Evolutionary conservation across 495 filamentous ascomycete species (phyloP).

Genomic region (Talaromyces borbonicus): DNA sequence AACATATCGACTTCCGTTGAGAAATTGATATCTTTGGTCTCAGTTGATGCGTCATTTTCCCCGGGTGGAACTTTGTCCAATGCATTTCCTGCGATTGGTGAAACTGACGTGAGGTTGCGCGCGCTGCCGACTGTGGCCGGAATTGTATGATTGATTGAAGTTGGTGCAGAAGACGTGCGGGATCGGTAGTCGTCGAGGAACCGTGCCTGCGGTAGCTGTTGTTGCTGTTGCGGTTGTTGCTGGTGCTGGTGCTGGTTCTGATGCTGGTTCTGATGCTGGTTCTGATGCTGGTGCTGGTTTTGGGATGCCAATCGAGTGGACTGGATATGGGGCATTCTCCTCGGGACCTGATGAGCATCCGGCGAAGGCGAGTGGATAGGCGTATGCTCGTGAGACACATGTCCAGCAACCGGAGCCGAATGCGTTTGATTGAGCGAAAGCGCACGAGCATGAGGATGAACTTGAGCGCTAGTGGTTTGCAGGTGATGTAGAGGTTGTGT

Average conservation of each 20-base stretch:
- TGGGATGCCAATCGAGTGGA: slow-evolving; percentile 12
- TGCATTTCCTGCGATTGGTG: slow-evolving; percentile 30
- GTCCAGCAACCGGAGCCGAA: not conserved
- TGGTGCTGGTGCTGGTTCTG: slow-evolving; percentile 20
- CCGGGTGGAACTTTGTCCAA: slow-evolving; percentile 14
- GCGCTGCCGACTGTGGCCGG: slow-evolving; percentile 22
- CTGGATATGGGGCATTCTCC: not conserved
- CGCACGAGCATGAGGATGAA: not conserved
- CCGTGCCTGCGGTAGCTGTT: slow-evolving; percentile 12
- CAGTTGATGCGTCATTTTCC: not conserved
- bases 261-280: slow-evolving; percentile 23
- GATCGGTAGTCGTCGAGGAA: not conserved
- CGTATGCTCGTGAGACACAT: not conserved
- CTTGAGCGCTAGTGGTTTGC: not conserved
- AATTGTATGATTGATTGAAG: slow-evolving; percentile 20
- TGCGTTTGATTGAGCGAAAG: not conserved
- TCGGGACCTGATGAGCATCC: not conserved
- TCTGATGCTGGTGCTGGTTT: no score
- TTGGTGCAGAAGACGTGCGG: not conserved
- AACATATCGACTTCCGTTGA: slow-evolving; percentile 79
- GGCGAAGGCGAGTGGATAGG: slow-evolving; percentile 4
- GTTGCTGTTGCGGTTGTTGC: slow-evolving; percentile 22
- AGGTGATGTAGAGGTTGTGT: slow-evolving; percentile 14
- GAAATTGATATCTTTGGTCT: slow-evolving; percentile 46
- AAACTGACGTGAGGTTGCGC: slow-evolving; percentile 23